Evolutionary conservation across 192 early-diverging fungal genomes (phyloP), one percentile per base, ranked within the genome.

Genomic region (Linnemannia hyalina): DNA sequence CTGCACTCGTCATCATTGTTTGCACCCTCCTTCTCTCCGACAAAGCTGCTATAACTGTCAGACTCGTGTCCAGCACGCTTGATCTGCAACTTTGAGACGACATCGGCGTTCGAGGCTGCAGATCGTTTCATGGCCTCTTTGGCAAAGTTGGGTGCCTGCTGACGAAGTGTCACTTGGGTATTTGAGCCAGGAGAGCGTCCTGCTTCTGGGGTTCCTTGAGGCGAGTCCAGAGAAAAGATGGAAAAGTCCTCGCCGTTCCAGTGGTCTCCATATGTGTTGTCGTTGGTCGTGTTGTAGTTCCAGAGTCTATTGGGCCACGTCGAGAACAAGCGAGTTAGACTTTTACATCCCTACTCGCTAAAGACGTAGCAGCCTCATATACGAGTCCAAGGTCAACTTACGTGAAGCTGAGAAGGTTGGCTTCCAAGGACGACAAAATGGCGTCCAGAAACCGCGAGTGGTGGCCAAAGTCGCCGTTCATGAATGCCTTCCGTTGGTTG

Each of bases 231-330:
- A 38, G 89, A 93, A 90, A 88, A 93, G 40, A 96, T 95, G 3
- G 94, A 95, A 82, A 97, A 97, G 77, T 97, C 96, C 76, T 96
- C 95, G 8, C 95, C 95, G 70, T 95, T 96, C 95, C 96, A 97
- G 70, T 95, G 94, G 81, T 97, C 96, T 11, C 96, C 96, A 75
- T 92, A 88, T 23, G 89, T 88, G 80, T 97, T 95, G 82, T 96
- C 95, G 63, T 97, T 97, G 44, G 88, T 88, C 15, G 95, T 89
- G 82, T 97, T 96, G 82, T 97, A 97, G 82, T 97, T 97, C 96
- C 96, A 97, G 23, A 97, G 86, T 3, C 92, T 93, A 82, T 7
- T 29, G 46, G 35, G 40, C 20, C 13, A 22, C 10, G 41, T 54
- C 49, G 68, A 36, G 47, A 73, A 74, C 29, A 68, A 76, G 11